A percentile compares a stretch with the other conserved stretches of the same genome.
These are phyloP conservation scores for Hanseniaspora lachancei DNA, from an alignment of 805 yeast species.

Conservation along the genomic window DNA sequence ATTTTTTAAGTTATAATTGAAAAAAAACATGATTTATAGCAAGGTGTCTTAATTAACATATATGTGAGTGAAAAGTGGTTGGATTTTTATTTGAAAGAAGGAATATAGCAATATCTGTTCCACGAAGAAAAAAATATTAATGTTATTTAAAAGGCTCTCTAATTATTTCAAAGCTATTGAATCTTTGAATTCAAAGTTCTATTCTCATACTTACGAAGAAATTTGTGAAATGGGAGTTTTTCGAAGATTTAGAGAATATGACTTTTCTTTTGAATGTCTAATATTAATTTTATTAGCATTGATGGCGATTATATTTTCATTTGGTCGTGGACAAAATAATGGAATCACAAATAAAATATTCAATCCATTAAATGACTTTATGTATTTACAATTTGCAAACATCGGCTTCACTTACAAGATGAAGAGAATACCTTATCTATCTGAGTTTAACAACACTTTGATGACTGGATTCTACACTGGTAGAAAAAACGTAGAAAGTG, in stretches of 20 bases:
- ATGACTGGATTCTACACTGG: slow-evolving; percentile 72
- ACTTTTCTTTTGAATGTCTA: slow-evolving; percentile 65
- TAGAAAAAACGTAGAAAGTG: slow-evolving; percentile 56
- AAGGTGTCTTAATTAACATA: too few relatives aligned
- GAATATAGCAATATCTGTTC: background rate
- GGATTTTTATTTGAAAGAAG: background rate
- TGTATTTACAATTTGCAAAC: slow-evolving; percentile 60
- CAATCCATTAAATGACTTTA: slow-evolving; percentile 35
- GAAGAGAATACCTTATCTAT: slow-evolving; percentile 28
- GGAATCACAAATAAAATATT: slow-evolving; percentile 43
- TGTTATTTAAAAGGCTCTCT: background rate
- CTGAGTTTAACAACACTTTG: slow-evolving; percentile 25
- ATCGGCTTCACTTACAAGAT: slow-evolving; percentile 31
- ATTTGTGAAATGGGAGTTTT: slow-evolving; percentile 44
- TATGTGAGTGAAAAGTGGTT: too few relatives aligned
- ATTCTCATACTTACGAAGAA: slow-evolving; percentile 32
- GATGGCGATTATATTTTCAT: slow-evolving; percentile 38
- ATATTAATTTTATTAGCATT: slow-evolving; percentile 39
- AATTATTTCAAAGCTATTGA: slow-evolving; percentile 17
- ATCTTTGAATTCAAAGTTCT: slow-evolving; percentile 24
- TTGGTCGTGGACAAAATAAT: slow-evolving; percentile 51
- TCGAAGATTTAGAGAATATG: slow-evolving; percentile 46
- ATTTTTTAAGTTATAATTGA: too few relatives aligned
- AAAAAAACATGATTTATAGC: too few relatives aligned
- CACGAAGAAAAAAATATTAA: background rate